Conservation (phyloP, 257 asterid species). For the Cynanchum wilfordii region DNA sequence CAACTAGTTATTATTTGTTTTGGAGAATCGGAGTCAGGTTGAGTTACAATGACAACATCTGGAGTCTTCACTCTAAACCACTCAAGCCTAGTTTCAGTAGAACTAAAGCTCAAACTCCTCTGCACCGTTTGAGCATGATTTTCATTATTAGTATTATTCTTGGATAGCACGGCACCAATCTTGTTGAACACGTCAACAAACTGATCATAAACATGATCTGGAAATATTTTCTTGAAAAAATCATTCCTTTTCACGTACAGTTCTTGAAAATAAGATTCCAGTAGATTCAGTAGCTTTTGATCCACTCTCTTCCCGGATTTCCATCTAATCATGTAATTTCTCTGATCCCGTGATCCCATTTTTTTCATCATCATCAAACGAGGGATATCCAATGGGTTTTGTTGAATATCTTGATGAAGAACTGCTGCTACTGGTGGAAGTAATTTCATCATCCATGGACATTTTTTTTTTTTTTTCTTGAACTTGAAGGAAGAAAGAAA, state of each 20-base stretch:
- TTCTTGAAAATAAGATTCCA: constrained; percentile 39
- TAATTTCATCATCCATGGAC: background rate
- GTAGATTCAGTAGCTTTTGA: constrained; percentile 27
- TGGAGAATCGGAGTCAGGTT: background rate
- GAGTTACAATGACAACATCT: constrained; percentile 24
- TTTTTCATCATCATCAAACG: background rate
- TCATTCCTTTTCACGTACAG: constrained; percentile 29
- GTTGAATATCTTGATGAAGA: background rate
- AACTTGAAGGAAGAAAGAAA: background rate
- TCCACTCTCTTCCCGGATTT: constrained; percentile 51
- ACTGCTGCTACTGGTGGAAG: background rate
- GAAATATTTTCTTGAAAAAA: background rate
- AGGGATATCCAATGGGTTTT: constrained; percentile 2
- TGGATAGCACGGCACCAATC: constrained; percentile 19
- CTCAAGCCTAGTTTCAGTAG: constrained; percentile 21
- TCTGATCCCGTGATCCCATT: too few species aligned
- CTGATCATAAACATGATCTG: constrained; percentile 15
- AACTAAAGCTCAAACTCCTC: constrained; percentile 47
- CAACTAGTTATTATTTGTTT: too few species aligned
- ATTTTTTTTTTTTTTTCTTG: background rate
- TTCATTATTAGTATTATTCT: constrained; percentile 28
- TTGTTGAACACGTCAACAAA: constrained; percentile 30
- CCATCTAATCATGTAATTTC: constrained; percentile 32
- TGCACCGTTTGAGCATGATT: constrained; percentile 17
- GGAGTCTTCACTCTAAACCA: constrained; percentile 47